These are phyloP conservation scores for Limonium bicolor DNA, from an alignment of 148 eudicot genomes.

Conservation along the genomic window DNA sequence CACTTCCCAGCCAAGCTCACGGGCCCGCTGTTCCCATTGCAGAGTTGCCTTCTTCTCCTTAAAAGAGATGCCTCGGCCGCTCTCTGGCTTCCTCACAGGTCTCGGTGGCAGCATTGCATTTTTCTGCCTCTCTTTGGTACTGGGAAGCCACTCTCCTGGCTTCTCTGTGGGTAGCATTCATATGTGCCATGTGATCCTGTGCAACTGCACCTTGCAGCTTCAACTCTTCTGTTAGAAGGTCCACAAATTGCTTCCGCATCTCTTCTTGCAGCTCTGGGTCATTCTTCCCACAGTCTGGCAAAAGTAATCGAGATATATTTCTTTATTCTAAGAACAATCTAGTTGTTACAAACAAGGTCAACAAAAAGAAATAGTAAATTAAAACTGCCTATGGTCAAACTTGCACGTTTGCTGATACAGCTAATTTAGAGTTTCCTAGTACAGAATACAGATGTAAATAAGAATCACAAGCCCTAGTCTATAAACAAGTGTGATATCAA, in stretches of 20 bases:
- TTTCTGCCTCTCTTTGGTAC: constrained; percentile 51
- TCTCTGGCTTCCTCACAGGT: constrained; percentile 51
- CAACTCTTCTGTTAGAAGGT: constrained; percentile 38
- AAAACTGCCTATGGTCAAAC: no score
- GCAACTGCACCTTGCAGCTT: constrained; percentile 33
- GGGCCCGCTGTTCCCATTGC: constrained; percentile 44
- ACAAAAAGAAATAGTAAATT: no score
- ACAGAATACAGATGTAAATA: no score
- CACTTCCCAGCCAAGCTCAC: constrained; percentile 36
- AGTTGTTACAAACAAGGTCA: no score
- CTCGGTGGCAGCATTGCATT: constrained; percentile 51
- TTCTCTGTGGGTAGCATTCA: constrained; percentile 43
- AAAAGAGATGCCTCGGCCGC: constrained; percentile 28
- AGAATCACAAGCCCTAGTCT: no score
- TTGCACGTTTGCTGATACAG: no score
- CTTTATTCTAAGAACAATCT: no score
- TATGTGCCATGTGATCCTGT: constrained; percentile 26
- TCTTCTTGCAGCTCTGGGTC: constrained; percentile 34
- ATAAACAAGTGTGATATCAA: no score
- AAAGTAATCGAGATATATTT: no score
- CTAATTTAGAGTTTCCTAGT: no score
- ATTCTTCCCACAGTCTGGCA: constrained; percentile 43
- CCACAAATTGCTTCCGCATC: constrained; percentile 46
- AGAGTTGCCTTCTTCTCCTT: constrained; percentile 26
- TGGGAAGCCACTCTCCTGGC: constrained; percentile 45